Evolutionary conservation across 2,329 filamentous ascomycete genomes (phyloP), one percentile per base, ranked within the genome.

Genomic region (Monosporascus sp.): DNA sequence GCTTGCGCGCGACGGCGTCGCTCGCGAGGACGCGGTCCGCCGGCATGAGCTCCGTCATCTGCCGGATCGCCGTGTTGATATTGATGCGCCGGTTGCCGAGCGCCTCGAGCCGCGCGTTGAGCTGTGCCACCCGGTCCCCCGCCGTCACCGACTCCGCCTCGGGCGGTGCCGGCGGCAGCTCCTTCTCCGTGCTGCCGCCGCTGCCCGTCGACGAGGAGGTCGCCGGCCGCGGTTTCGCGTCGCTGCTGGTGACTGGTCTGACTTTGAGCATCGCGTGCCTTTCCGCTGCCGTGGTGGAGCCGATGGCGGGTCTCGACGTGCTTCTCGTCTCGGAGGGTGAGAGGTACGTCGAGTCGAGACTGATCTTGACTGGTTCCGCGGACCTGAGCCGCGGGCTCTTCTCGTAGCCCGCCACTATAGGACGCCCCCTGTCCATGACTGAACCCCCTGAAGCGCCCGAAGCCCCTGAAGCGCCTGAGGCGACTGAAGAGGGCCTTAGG

Each of bases 31-130:
- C 76, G 57, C 81, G 83, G 66, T 89, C 86, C 37, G 80, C 84
- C 41, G 88, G 87, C 77, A 91, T 88, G 54, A 91, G 78, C 67
- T 90, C 84, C 54, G 85, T 90, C 77, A 93, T 85, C 68, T 93
- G 88, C 58, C 81, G 76, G 66, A 94, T 89, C 56, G 87, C 84
- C 24, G 79, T 84, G 65, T 83, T 80, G 64, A 93, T 83, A 70
- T 92, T 93, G 56, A 80, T 76, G 52, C 86, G 83, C 45, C 88
- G 83, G 64, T 88, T 84, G 1, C 76, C 75, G 7, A 94, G 78
- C 48, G 81, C 79, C 43, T 84, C 77, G 31, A 89, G 80, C 62
- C 83, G 81, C 5, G 85, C 82, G 63, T 87, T 82, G 24, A 94
- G 77, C 56, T 80, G 77, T 9, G 83, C 79, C 17, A 93, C 82